Evolutionary conservation across 176 grass and related monocot species (phyloP).

Genomic region (barley (Hordeum vulgare)): MorexV3_pseudomolecules_assembly NC_058519.1:639433269-639433768

Average conservation of each 20-base stretch:
- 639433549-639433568: slow-evolving; percentile 43
- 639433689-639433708: not conserved
- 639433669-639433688: not conserved
- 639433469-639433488: slow-evolving; percentile 71
- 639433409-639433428: slow-evolving; percentile 86
- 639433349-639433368: not conserved
- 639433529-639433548: slow-evolving; percentile 18
- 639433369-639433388: not conserved
- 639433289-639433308: slow-evolving; percentile 74
- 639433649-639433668: slow-evolving; percentile 17
- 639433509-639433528: slow-evolving; percentile 79
- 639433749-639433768: slow-evolving; percentile 29
- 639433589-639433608: not conserved
- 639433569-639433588: slow-evolving; percentile 22
- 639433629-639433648: slow-evolving; percentile 85
- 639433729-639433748: slow-evolving; percentile 22
- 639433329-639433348: not conserved
- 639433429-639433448: slow-evolving; percentile 82
- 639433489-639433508: slow-evolving; percentile 88
- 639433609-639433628: slow-evolving; percentile 78
- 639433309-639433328: not conserved
- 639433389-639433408: not conserved
- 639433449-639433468: slow-evolving; percentile 92
- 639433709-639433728: slow-evolving; percentile 39
- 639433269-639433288: slow-evolving; percentile 45